A percentile compares a stretch with the other conserved stretches of the same genome.
These are phyloP conservation scores for Aspergillus texensis DNA, from an alignment of 2,329 filamentous ascomycete species.

Conservation along the genomic window DNA sequence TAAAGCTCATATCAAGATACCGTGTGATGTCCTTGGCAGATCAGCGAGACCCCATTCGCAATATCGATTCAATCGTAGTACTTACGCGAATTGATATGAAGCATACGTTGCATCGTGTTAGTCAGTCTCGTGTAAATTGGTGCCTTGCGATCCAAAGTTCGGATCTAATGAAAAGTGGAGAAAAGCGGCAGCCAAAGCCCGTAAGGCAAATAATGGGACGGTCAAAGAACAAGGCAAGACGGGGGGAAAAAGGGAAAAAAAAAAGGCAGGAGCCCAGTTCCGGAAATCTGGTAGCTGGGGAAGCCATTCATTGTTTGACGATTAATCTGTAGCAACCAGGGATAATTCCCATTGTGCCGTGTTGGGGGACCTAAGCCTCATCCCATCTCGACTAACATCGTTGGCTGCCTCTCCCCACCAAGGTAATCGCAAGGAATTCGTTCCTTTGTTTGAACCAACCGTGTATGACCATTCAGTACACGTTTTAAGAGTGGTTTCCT, in stretches of 20 bases:
- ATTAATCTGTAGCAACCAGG: not conserved
- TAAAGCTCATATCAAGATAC: not conserved
- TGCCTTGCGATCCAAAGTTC: slow-evolving; percentile 4
- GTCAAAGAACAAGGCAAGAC: not conserved
- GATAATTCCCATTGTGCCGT: not conserved
- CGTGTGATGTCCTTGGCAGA: not conserved
- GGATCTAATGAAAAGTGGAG: slow-evolving; percentile 18
- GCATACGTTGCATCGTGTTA: slow-evolving; percentile 4
- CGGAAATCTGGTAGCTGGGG: not conserved
- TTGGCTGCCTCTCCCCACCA: not conserved
- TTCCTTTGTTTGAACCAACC: not conserved
- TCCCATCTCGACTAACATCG: not conserved
- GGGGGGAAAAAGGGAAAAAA: not conserved
- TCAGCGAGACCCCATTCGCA: not conserved
- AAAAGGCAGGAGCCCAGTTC: too few relatives aligned
- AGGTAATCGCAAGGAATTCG: not conserved
- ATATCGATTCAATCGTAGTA: not conserved
- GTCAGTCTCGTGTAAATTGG: slow-evolving; percentile 22
- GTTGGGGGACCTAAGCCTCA: not conserved
- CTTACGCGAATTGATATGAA: slow-evolving; percentile 2
- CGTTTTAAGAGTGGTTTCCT: not conserved
- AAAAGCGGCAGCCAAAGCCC: slow-evolving; percentile 8
- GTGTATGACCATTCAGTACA: not conserved
- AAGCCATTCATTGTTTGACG: not conserved
- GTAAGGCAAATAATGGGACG: slow-evolving; percentile 8